A percentile compares a stretch with the other conserved stretches of the same genome.
Evolutionary conservation across 192 early-diverging fungal species (phyloP).

Genomic region (Linnemannia schmuckeri): DNA sequence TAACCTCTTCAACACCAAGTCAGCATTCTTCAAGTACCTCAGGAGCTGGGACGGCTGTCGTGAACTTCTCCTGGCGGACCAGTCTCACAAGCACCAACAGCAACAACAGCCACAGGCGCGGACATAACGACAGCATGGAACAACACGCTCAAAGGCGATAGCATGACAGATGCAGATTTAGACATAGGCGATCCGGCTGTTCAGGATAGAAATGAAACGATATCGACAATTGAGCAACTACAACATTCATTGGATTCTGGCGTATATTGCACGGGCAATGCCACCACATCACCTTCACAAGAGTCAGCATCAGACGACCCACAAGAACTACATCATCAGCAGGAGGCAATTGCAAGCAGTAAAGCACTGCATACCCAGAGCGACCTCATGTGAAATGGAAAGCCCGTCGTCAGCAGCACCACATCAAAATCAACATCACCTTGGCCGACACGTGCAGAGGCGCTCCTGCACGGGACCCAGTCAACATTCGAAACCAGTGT

Average conservation of each 20-base stretch:
- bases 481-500: slow-evolving; percentile 3
- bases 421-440: background rate
- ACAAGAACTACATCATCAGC: too few relatives aligned
- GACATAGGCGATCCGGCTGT: background rate
- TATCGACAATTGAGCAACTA: background rate
- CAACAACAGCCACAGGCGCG: background rate
- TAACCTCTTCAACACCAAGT: background rate
- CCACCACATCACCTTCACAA: background rate
- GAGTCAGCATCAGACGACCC: background rate
- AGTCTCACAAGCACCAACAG: slow-evolving; percentile 8
- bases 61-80: slow-evolving; percentile 11
- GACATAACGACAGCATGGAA: slow-evolving; percentile 1
- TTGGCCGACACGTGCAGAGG: slow-evolving; percentile 1
- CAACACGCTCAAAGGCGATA: background rate
- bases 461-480: background rate
- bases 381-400: too few relatives aligned
- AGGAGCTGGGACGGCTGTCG: background rate
- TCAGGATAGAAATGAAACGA: background rate
- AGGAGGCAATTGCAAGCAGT: too few relatives aligned
- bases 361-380: too few relatives aligned
- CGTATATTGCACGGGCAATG: too few relatives aligned
- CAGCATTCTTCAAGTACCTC: background rate
- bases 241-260: background rate
- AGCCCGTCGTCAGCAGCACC: background rate
- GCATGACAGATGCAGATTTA: background rate